phyloP scores from a whole-genome alignment of 2,329 filamentous ascomycete species.

The Colletotrichum higginsianum region DNA sequence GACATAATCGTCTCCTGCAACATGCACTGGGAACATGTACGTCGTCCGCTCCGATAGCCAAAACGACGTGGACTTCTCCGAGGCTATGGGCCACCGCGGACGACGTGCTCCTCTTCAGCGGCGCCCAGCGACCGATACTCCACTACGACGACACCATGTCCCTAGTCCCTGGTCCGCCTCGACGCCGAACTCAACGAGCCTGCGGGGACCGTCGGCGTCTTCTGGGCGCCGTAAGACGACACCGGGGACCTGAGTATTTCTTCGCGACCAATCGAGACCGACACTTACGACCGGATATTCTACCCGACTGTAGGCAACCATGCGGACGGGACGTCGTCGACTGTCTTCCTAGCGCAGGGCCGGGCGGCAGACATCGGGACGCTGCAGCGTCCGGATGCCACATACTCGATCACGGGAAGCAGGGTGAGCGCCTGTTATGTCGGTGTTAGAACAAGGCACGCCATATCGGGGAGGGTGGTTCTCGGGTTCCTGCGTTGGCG shows the following conservation, averaged over 20 bases:
- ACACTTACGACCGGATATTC: slow-evolving; percentile 45
- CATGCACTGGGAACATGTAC: slow-evolving; percentile 55
- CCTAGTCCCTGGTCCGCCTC: slow-evolving; percentile 47
- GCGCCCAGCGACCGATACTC: slow-evolving; percentile 48
- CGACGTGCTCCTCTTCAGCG: slow-evolving; percentile 46
- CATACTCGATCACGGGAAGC: slow-evolving; percentile 49
- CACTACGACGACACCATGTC: slow-evolving; percentile 54
- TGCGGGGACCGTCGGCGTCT: slow-evolving; percentile 41
- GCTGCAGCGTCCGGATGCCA: slow-evolving; percentile 45
- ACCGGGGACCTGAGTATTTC: slow-evolving; percentile 19
- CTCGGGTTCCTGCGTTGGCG: no score
- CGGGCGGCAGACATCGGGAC: slow-evolving; percentile 44
- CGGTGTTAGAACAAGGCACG: slow-evolving; percentile 10
- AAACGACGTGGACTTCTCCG: slow-evolving; percentile 44
- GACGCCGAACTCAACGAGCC: slow-evolving; percentile 44
- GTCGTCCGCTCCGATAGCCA: slow-evolving; percentile 43
- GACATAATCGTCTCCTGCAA: slow-evolving; percentile 50
- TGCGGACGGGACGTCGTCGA: slow-evolving; percentile 42
- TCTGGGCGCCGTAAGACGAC: slow-evolving; percentile 40
- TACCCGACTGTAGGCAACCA: slow-evolving; percentile 51
- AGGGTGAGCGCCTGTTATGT: slow-evolving; percentile 39
- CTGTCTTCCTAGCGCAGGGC: slow-evolving; percentile 49
- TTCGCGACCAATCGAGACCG: slow-evolving; percentile 43
- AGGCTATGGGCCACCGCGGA: slow-evolving; percentile 45
- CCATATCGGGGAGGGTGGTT: no score